A percentile compares a stretch with the other conserved stretches of the same genome.
phyloP scores from a whole-genome alignment of 148 eudicot genomes.

The Heliamphora exappendiculata region DNA sequence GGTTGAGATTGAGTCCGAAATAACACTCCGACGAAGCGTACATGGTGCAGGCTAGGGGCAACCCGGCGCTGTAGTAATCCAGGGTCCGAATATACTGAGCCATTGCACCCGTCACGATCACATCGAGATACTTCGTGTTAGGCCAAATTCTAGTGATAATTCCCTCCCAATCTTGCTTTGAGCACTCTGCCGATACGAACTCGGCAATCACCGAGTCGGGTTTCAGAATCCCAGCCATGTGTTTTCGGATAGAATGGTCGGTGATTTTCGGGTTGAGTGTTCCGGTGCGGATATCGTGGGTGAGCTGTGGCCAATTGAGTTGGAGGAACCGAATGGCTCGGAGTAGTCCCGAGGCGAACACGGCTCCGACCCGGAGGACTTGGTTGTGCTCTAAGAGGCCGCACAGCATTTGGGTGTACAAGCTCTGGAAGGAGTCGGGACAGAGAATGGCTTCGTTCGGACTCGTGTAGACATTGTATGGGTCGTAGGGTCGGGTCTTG shows the following conservation, averaged over 20 bases:
- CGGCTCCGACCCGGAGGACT: slow-evolving; percentile 78
- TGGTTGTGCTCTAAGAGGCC: slow-evolving; percentile 56
- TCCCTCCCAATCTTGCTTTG: slow-evolving; percentile 59
- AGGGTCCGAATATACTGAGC: slow-evolving; percentile 77
- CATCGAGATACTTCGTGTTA: slow-evolving; percentile 73
- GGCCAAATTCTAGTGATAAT: slow-evolving; percentile 78
- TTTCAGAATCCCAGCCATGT: slow-evolving; percentile 32
- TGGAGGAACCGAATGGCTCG: slow-evolving; percentile 95
- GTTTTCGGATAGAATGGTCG: slow-evolving; percentile 26
- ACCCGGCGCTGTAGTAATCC: slow-evolving; percentile 66
- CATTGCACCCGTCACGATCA: slow-evolving; percentile 88
- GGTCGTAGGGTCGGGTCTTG: slow-evolving; percentile 79
- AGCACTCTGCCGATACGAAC: slow-evolving; percentile 32
- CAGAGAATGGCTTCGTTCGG: slow-evolving; percentile 81
- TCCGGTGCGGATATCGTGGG: slow-evolving; percentile 55
- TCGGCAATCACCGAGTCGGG: slow-evolving; percentile 56
- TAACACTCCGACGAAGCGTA: slow-evolving; percentile 81
- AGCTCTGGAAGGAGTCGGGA: slow-evolving; percentile 74
- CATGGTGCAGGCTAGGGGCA: slow-evolving; percentile 73
- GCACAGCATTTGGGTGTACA: slow-evolving; percentile 85
- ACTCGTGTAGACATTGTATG: slow-evolving; percentile 67
- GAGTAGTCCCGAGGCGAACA: slow-evolving; percentile 78
- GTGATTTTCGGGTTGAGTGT: slow-evolving; percentile 36
- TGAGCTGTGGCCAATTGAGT: slow-evolving; percentile 51
- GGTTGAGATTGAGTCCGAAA: slow-evolving; percentile 74